Conservation (phyloP, 139 green algal genomes). For the Chlamydomonas sp. region DNA sequence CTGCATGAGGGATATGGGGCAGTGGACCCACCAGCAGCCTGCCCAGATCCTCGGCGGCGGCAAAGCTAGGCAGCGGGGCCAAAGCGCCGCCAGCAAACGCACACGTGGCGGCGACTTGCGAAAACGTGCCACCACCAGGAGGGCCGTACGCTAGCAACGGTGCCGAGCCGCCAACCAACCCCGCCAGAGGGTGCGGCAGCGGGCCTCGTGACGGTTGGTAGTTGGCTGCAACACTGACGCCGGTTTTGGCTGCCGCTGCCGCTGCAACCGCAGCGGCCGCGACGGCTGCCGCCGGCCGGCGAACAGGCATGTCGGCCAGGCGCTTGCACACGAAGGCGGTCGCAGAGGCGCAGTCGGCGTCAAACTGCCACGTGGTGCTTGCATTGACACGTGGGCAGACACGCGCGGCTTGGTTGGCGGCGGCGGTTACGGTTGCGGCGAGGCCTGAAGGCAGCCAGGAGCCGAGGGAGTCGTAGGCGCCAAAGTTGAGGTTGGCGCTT, state of each 20-base stretch:
- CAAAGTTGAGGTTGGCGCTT: background rate
- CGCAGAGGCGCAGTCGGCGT: background rate
- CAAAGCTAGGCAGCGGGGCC: background rate
- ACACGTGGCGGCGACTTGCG: slow-evolving; percentile 1
- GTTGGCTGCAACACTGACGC: background rate
- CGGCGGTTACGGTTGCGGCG: background rate
- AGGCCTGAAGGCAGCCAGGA: slow-evolving; percentile 4
- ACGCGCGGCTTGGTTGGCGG: background rate
- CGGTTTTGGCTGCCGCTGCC: too few relatives aligned
- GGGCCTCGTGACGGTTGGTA: too few relatives aligned
- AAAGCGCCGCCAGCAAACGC: background rate
- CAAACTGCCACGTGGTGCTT: background rate
- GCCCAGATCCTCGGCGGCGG: slow-evolving; percentile 7
- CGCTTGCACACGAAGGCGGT: slow-evolving; percentile 31
- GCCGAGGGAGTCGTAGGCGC: background rate
- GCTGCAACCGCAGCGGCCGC: background rate
- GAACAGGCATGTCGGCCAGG: background rate
- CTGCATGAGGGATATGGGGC: too few relatives aligned
- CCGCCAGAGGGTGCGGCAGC: slow-evolving; percentile 14
- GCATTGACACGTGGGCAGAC: too few relatives aligned
- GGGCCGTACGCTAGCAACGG: background rate
- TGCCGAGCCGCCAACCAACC: background rate
- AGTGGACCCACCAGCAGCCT: background rate
- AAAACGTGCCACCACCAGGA: background rate
- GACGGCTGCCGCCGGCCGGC: background rate